Base-by-base conservation (phyloP, 1,284 basidiomycete genomes). In the Volvariella surrecta region DNA sequence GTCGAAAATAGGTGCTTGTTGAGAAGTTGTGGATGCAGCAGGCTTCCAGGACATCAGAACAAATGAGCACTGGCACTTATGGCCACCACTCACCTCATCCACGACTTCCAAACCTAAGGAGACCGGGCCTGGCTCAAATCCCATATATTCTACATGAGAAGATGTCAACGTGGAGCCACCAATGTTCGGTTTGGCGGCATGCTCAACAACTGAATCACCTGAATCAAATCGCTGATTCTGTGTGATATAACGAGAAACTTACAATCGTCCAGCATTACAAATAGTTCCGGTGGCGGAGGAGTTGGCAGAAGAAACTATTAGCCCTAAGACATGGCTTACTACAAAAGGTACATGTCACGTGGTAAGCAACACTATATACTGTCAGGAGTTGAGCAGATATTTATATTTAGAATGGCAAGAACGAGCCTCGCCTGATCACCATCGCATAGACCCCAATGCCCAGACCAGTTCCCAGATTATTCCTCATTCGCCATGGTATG, bases 191-290 rank as follows among this genome's bases (percentile, higher is more conserved):
- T 76, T 72, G 18, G 74, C 68, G 24, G 87, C 71, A 59, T 93
- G 90, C 60, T 93, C 88, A 55, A 94, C 88, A 61, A 89, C 90
- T 93, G 28, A 38, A 22, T 41, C 10, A 47, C 28, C 22, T 15
- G n/a, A 39, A 39, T 48, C 32, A 38, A 10, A n/a, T n/a, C n/a
- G n/a, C n/a, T n/a, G n/a, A n/a, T n/a, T n/a, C n/a, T n/a, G n/a
- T 17, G 34, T 40, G 35, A 31, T 42, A 22, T 39, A 22, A 39
- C 21, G 24, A 44, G 38, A 42, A 20, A 65, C 84, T 72, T 56
- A 88, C 89, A 91, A 47, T 92, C 89, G 60, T 91, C 89, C 54
- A 92, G 85, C 86, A 90, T 90, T 32, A 47, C 15, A 51, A 40
- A 21, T 22, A 22, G 32, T 19, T 10, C 8, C 13, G 15, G 3